A percentile compares a stretch with the other conserved stretches of the same genome.
Conservation (phyloP, 2,329 filamentous ascomycete genomes). For the Trichophyton rubrum region DNA sequence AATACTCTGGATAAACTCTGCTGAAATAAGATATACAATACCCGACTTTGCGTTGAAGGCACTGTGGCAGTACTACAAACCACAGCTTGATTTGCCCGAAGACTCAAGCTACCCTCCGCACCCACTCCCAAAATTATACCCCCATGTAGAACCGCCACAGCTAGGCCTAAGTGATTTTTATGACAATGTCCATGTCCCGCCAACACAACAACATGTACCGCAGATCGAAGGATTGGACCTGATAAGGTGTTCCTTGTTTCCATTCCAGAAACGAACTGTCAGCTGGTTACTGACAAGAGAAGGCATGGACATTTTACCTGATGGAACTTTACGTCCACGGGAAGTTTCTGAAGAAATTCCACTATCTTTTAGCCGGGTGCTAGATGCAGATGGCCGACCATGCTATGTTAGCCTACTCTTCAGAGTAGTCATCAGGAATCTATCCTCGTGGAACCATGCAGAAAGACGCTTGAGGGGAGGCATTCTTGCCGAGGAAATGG, state of each 20-base stretch:
- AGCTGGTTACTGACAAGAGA: constrained; percentile 37
- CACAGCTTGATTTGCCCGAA: background rate
- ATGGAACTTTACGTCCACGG: constrained; percentile 21
- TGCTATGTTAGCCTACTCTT: constrained; percentile 34
- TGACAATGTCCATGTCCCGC: constrained; percentile 36
- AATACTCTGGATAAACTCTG: constrained; percentile 26
- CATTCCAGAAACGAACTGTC: constrained; percentile 37
- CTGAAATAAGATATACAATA: constrained; percentile 14
- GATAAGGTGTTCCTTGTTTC: constrained; percentile 32
- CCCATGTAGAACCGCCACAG: background rate
- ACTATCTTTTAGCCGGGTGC: constrained; percentile 27
- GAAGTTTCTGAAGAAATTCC: constrained; percentile 18
- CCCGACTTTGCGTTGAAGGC: background rate
- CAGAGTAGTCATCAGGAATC: constrained; percentile 27
- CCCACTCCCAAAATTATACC: background rate
- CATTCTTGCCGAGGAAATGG: constrained; percentile 41
- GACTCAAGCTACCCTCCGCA: background rate
- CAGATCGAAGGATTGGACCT: constrained; percentile 24
- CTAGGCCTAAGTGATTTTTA: constrained; percentile 32
- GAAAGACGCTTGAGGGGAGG: constrained; percentile 28
- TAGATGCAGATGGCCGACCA: constrained; percentile 26
- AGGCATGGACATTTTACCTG: constrained; percentile 23
- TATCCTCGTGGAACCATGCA: constrained; percentile 24
- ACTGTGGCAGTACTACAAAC: constrained; percentile 14
- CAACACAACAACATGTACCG: constrained; percentile 21